These are phyloP conservation scores for Galerina sulciceps DNA, from an alignment of 768 basidiomycete genomes.

Conservation along the genomic window DNA sequence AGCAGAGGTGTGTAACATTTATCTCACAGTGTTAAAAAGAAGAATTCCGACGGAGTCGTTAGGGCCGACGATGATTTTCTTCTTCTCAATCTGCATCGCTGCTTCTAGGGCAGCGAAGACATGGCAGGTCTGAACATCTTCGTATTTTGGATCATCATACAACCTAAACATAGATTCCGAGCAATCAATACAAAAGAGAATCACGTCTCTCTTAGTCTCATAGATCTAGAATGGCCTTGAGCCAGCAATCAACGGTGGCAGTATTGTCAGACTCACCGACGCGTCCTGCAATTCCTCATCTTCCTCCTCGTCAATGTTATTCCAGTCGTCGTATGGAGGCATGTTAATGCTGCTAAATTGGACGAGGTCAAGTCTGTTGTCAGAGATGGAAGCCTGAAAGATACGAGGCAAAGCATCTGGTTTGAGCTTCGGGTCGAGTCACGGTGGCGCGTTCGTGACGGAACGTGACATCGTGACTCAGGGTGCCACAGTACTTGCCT, in stretches of 20 bases:
- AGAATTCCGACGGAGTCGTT: conserved; percentile 90
- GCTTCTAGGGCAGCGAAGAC: conserved; percentile 80
- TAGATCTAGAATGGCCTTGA: conserved; percentile 49
- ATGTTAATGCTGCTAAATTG: conserved; percentile 34
- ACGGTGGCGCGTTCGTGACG: conserved; percentile 18
- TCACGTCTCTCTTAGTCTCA: conserved; percentile 82
- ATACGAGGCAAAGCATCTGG: neutral
- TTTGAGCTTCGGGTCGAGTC: conserved; percentile 6
- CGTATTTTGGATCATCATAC: conserved; percentile 64
- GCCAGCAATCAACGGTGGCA: neutral
- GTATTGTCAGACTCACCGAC: conserved; percentile 48
- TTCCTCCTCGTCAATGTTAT: conserved; percentile 77
- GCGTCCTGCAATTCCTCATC: conserved; percentile 80
- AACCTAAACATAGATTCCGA: conserved; percentile 87
- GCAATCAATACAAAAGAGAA: conserved; percentile 95
- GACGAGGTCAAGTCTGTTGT: too few relatives aligned
- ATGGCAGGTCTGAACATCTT: conserved; percentile 74
- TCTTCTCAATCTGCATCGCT: conserved; percentile 86
- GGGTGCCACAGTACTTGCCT: neutral
- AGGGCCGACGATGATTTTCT: conserved; percentile 87
- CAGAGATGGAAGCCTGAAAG: neutral
- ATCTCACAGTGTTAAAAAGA: conserved; percentile 88
- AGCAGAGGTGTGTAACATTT: neutral
- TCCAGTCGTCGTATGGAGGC: conserved; percentile 83
- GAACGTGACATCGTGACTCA: conserved; percentile 1